phyloP scores from a whole-genome alignment of 129 eudicot genomes.

The Calendula officinalis region DNA sequence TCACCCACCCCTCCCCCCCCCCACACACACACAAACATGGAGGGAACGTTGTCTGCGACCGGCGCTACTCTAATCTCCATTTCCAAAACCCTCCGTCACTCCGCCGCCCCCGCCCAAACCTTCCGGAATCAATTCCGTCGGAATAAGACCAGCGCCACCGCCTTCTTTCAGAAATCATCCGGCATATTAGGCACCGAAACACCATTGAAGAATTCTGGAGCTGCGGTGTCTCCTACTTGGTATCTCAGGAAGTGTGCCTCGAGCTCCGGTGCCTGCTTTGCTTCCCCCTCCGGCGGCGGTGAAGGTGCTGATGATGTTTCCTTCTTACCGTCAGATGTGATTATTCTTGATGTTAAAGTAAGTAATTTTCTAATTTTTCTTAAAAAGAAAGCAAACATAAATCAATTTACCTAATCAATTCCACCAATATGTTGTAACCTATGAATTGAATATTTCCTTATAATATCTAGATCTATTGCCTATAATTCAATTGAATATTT shows the following conservation, averaged over 20 bases:
- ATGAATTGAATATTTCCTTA: too few relatives aligned
- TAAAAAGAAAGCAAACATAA: too few relatives aligned
- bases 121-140: slow-evolving; percentile 29
- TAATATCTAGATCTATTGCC: too few relatives aligned
- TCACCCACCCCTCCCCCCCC: too few relatives aligned
- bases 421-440: too few relatives aligned
- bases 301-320: slow-evolving; percentile 36
- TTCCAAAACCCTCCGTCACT: slow-evolving; percentile 24
- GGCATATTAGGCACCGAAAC: slow-evolving; percentile 12
- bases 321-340: slow-evolving; percentile 58
- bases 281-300: not conserved
- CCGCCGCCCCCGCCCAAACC: slow-evolving; percentile 23
- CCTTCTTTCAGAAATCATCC: slow-evolving; percentile 13
- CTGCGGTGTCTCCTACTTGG: slow-evolving; percentile 29
- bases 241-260: slow-evolving; percentile 37
- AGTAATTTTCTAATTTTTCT: slow-evolving; percentile 5
- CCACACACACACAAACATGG: too few relatives aligned
- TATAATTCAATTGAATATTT: too few relatives aligned
- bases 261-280: slow-evolving; percentile 21
- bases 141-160: slow-evolving; percentile 11
- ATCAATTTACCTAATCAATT: too few relatives aligned
- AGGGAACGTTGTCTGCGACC: slow-evolving; percentile 16
- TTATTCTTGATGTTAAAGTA: slow-evolving; percentile 82
- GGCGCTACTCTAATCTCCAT: slow-evolving; percentile 24
- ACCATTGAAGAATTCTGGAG: not conserved